Base-by-base conservation (phyloP, 2,329 filamentous ascomycete species). In the Cladosporium oxysporum region DNA sequence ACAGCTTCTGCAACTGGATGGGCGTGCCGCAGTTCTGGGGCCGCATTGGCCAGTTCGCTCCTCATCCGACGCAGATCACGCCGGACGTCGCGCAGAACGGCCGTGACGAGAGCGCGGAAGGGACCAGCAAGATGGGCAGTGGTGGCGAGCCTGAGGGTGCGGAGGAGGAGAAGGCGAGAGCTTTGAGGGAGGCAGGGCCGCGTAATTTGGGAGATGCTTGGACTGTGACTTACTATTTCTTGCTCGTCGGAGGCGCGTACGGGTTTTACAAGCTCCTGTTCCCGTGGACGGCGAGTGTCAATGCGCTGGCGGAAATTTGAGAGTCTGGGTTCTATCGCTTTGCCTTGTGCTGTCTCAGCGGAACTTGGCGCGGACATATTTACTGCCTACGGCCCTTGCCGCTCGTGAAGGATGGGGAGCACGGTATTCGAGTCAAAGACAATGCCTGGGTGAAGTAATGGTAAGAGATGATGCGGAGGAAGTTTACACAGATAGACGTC, bases 1-100 rank as follows among this genome's bases (percentile, higher is more conserved):
- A 99, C 75, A 85, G 87, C 11, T 95, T 98, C 76, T 99, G 95
- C 81, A 99, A 99, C 76, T 91, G 87, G 81, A 91, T 93, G 85
- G 95, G 95, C 8, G 81, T 98, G 59, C 95, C 95, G 26, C 86
- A 93, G 7, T 80, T 98, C 66, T 96, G 91, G 88, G 94, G 95
- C 0, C 82, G 86, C 10, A 87, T 97, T 3, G 86, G 81, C 11
- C 76, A 79, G 29, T 76, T 89, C 71, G 77, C 76, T 3, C 75
- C 80, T 35, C 65, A 70, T 28, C 49, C 58, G 3, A 65, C 60
- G 26, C 66, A 70, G n/a, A 64, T 72, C 31, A 74, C 73, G 10
- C 73, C 73, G 10, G 71, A 76, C 55, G 71, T 75, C 7, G 70
- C 73, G 21, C 71, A 74, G 55, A 71, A 70, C n/a, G 74, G 72